Evolutionary conservation across 73 alveolate genomes (phyloP).

Genomic region (Urostyla sp.): DNA sequence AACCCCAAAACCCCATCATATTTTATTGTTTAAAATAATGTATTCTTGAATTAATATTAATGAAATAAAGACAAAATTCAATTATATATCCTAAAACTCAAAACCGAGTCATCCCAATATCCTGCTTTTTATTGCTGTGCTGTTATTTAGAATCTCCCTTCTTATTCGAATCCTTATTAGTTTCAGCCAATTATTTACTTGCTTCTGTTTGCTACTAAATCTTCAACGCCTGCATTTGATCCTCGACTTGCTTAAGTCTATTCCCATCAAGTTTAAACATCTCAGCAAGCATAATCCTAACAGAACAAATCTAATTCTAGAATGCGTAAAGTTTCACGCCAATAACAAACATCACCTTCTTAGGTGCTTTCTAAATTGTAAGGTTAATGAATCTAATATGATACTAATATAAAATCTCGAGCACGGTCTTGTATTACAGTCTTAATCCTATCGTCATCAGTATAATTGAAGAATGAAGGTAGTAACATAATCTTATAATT

Average conservation of each 20-base stretch:
- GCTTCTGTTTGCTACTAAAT: no score
- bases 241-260: background rate
- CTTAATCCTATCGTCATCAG: constrained; percentile 65
- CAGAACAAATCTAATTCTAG: constrained; percentile 41
- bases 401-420: constrained; percentile 44
- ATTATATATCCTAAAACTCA: no score
- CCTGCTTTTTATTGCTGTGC: no score
- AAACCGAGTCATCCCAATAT: no score
- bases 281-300: constrained; percentile 59
- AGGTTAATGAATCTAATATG: background rate
- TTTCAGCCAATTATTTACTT: no score
- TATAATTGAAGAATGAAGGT: constrained; percentile 64
- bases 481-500: constrained; percentile 42
- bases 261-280: constrained; percentile 45
- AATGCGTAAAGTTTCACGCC: constrained; percentile 58
- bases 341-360: constrained; percentile 60
- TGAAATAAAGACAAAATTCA: no score
- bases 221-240: no score
- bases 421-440: constrained; percentile 53
- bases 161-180: no score
- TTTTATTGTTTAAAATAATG: no score
- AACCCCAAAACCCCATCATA: no score
- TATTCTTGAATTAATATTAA: no score
- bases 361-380: constrained; percentile 14
- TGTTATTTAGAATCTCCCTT: no score